Evolutionary conservation across 2,329 filamentous ascomycete species (phyloP), one percentile per base, ranked within the genome.

Genomic region (Passalora sequoiae): DNA sequence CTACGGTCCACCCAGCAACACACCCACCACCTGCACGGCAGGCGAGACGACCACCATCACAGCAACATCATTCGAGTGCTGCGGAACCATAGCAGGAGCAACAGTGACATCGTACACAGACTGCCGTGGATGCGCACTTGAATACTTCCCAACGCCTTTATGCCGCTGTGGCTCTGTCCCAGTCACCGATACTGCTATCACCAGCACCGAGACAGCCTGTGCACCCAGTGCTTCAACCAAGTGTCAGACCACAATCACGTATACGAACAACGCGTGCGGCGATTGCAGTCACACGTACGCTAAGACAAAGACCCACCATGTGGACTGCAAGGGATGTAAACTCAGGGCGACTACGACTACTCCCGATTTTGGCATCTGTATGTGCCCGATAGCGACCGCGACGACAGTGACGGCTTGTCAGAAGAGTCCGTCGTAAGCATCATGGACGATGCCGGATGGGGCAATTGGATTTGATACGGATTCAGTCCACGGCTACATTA

Each of bases 41-140:
- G 17, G 24, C 32, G 46, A 43, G 30, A 50, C 47, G 17, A 40
- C 28, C n/a, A 50, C 47, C 13, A 32, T 41, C n/a, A 38, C 30
- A 3, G 42, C 47, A 35, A 50, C 47, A 32, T 50, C 47, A 10
- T 50, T 38, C 31, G 41, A 43, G 21, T 50, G 43, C 43, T 50
- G 47, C 40, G 43, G 37, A 3, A 38, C 40, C 16, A 50, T 50
- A 16, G 47, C 47, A 10, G 47, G 21, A 6, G 29, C 30, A 5
- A 46, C 47, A 3, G 32, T 42, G n/a, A 50, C 43, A 2, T 37
- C 40, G 2, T 50, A 46, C 22, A 46, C 47, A 12, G 22, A 46
- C 31, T 50, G 47, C 22, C 19, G 28, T 15, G 40, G 36, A 9
- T 50, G 47, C 22, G 40, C 25, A 1, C 6, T 50, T 3, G 30